These are phyloP conservation scores for Calonectria ilicicola DNA, from an alignment of 2,329 filamentous ascomycete species.

Conservation along the genomic window DNA sequence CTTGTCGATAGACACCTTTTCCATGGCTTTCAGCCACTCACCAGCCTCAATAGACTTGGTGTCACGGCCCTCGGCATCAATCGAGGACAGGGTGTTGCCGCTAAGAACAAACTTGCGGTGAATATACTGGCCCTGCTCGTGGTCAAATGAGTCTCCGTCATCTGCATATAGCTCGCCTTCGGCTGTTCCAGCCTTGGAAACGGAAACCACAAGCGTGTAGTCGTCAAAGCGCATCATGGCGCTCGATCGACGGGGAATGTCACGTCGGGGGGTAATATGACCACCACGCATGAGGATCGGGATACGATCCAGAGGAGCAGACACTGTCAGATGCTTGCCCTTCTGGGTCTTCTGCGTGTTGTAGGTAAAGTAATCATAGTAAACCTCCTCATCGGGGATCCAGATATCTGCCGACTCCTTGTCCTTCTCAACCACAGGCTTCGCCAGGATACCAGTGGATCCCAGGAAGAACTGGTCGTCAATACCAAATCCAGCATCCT, in stretches of 20 bases:
- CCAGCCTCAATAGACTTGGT: slow-evolving; percentile 68
- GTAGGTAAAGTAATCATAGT: slow-evolving; percentile 97
- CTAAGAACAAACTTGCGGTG: slow-evolving; percentile 82
- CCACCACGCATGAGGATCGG: slow-evolving; percentile 94
- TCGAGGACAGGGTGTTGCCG: slow-evolving; percentile 72
- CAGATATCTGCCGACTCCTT: slow-evolving; percentile 82
- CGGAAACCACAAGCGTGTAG: slow-evolving; percentile 85
- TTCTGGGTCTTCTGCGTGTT: slow-evolving; percentile 76
- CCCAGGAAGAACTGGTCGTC: slow-evolving; percentile 96
- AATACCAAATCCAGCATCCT: slow-evolving; percentile 87
- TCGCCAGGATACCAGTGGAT: slow-evolving; percentile 88
- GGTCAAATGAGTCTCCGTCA: slow-evolving; percentile 93
- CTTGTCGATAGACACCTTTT: slow-evolving; percentile 82
- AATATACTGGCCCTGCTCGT: slow-evolving; percentile 87
- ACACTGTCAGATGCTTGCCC: slow-evolving; percentile 76
- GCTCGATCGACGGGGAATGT: slow-evolving; percentile 86
- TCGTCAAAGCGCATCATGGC: slow-evolving; percentile 94
- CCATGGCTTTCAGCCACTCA: slow-evolving; percentile 83
- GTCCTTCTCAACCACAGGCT: slow-evolving; percentile 86
- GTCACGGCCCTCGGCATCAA: slow-evolving; percentile 71
- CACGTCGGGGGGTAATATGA: slow-evolving; percentile 90
- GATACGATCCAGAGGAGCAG: slow-evolving; percentile 86
- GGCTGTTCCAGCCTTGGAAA: slow-evolving; percentile 72
- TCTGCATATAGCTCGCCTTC: slow-evolving; percentile 90
- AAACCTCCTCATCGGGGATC: slow-evolving; percentile 87